Conservation (phyloP, 2,329 filamentous ascomycete species). For the Neophaeococcomyces aloes region DNA sequence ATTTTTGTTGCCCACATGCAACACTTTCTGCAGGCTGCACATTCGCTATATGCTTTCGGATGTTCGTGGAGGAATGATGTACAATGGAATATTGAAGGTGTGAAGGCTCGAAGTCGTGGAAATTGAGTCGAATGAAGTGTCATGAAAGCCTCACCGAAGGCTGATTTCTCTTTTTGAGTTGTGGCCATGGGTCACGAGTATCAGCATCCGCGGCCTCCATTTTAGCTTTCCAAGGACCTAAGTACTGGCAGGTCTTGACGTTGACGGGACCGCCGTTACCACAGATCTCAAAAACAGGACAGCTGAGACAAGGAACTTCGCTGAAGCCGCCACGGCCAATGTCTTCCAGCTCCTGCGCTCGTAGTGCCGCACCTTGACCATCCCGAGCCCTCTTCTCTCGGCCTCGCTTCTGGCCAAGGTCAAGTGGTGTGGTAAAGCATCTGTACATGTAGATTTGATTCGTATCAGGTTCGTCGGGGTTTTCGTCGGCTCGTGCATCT, state of each 20-base stretch:
- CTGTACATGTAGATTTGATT: constrained; percentile 32
- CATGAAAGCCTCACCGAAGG: background rate
- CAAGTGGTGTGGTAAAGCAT: constrained; percentile 32
- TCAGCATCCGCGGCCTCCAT: constrained; percentile 21
- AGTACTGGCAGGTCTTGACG: constrained; percentile 84
- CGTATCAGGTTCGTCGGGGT: constrained; percentile 9
- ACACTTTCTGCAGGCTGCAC: too few relatives aligned
- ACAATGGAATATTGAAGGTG: too few relatives aligned
- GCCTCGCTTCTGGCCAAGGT: constrained; percentile 25
- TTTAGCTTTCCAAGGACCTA: constrained; percentile 63
- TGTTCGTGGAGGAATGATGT: too few relatives aligned
- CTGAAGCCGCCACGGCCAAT: constrained; percentile 56
- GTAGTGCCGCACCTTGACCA: constrained; percentile 10
- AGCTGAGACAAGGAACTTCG: constrained; percentile 80
- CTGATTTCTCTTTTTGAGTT: background rate
- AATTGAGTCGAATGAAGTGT: background rate
- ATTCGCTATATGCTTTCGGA: too few relatives aligned
- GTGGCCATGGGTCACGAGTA: constrained; percentile 8
- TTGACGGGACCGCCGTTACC: constrained; percentile 84
- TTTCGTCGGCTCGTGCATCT: constrained; percentile 11
- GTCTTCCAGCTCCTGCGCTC: constrained; percentile 29
- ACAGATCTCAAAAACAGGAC: constrained; percentile 87
- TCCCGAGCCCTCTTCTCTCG: constrained; percentile 6
- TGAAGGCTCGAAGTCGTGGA: too few relatives aligned
- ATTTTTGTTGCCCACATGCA: too few relatives aligned